phyloP scores from a whole-genome alignment of 202 grass and related monocot species.

The Zizania palustris region DNA sequence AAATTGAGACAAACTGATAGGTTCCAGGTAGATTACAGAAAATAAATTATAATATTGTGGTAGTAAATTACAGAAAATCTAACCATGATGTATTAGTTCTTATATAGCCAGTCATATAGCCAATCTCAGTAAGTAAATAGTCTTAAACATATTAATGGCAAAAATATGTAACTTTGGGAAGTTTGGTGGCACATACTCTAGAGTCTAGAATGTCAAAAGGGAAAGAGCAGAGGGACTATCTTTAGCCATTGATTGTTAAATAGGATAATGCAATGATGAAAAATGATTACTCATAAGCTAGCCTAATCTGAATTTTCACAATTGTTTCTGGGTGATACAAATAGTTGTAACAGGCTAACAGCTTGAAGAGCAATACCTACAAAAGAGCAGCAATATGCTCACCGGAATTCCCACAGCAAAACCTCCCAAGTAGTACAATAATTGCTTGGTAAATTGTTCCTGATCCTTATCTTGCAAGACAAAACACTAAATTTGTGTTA shows the following conservation, averaged over 20 bases:
- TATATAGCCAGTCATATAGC: neutral
- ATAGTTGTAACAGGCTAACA: slow-evolving; percentile 45
- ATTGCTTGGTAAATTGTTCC: slow-evolving; percentile 87
- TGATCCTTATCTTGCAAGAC: slow-evolving; percentile 94
- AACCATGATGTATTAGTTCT: neutral
- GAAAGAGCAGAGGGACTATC: neutral
- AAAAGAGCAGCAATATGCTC: slow-evolving; percentile 93
- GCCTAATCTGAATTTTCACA: slow-evolving; percentile 1
- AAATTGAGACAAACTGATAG: slow-evolving; percentile 8
- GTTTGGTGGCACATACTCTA: too few species aligned
- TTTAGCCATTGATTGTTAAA: neutral
- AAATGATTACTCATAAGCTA: slow-evolving; percentile 16
- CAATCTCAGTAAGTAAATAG: neutral
- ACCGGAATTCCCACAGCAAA: slow-evolving; percentile 99
- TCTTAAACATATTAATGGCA: too few species aligned
- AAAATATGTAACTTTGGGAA: too few species aligned
- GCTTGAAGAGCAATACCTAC: slow-evolving; percentile 84
- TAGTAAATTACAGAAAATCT: neutral
- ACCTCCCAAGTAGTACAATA: slow-evolving; percentile 81
- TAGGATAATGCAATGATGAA: neutral
- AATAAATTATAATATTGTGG: neutral
- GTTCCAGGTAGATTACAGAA: neutral
- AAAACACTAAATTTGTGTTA: slow-evolving; percentile 40
- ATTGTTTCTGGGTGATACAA: slow-evolving; percentile 24
- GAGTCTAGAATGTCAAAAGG: too few species aligned